Evolutionary conservation across 78 protist genomes (phyloP).

Genomic region (Dictyostelium firmibasis): DNA sequence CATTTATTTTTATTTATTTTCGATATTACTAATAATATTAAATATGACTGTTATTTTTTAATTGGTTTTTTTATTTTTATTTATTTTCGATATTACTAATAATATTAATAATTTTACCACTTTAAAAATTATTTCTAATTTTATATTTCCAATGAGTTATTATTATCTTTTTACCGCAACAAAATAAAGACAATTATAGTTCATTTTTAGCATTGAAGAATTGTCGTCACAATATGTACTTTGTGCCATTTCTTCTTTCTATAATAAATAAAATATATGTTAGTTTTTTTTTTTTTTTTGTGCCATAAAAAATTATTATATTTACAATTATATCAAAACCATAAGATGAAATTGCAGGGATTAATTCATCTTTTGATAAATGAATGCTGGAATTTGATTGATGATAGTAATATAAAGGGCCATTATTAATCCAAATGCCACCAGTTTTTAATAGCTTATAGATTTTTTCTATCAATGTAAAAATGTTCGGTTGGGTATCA

Average conservation of each 20-base stretch:
- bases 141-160: neutral
- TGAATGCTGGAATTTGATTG: neutral
- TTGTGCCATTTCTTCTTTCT: neutral
- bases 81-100: too few relatives aligned
- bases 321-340: neutral
- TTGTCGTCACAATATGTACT: neutral
- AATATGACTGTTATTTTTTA: too few relatives aligned
- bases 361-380: constrained; percentile 4
- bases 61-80: neutral
- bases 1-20: too few relatives aligned
- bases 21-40: too few relatives aligned
- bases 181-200: neutral
- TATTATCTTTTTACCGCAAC: constrained; percentile 4
- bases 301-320: neutral
- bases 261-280: neutral
- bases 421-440: constrained; percentile 51
- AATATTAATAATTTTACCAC: neutral
- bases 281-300: too few relatives aligned
- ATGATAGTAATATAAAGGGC: constrained; percentile 18
- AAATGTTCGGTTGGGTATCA: neutral
- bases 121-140: neutral
- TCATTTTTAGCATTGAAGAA: neutral
- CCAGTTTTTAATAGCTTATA: neutral
- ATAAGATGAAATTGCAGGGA: neutral
- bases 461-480: neutral